Base-by-base conservation (phyloP, 1,284 basidiomycete genomes). In the Kwoniella shivajii region DNA sequence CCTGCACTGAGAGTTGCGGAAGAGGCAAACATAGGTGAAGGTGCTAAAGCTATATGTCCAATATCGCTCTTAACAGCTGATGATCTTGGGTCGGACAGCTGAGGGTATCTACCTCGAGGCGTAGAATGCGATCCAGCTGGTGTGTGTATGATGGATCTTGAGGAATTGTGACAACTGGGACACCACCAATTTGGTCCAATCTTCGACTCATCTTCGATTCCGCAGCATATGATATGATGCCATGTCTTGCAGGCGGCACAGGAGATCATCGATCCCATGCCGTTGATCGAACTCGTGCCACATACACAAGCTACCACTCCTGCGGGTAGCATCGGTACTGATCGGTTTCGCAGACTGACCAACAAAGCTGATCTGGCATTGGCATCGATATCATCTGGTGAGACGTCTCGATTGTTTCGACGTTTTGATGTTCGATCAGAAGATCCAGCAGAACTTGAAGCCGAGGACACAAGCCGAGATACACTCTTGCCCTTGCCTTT, bases 201-300 rank as follows among this genome's bases (percentile, higher is more conserved):
- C 45, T 60, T 51, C 10, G 60, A 52, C 30, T 66, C 61, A 29
- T 71, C 69, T 38, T 71, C 68, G 45, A 74, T 60, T 14, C 66
- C 68, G 43, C 68, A 65, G 45, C 74, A 76, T 6, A 57, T 56
- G 16, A 73, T 50, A 50, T 76, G 74, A 59, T 72, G 70, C 73
- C 71, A 76, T 1, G 68, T 71, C 50, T 68, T 65, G 61, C 73
- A 75, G 5, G 64, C 61, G 5, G 56, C 53, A 53, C 74, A 76
- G 11, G 67, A 61, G 6, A 75, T 61, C 64, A 74, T 65, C 10
- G 63, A 53, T 5, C 67, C 69, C 26, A 59, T 60, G 4, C 60
- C 64, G 5, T 54, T 50, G 2, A 60, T 52, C 1, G 59, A 54
- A 20, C 54, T 57, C 9, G 52, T 61, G 20, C 69, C 69, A 57